Evolutionary conservation across 2,329 filamentous ascomycete species (phyloP).

Genomic region (Parafenestella ontariensis): DNA sequence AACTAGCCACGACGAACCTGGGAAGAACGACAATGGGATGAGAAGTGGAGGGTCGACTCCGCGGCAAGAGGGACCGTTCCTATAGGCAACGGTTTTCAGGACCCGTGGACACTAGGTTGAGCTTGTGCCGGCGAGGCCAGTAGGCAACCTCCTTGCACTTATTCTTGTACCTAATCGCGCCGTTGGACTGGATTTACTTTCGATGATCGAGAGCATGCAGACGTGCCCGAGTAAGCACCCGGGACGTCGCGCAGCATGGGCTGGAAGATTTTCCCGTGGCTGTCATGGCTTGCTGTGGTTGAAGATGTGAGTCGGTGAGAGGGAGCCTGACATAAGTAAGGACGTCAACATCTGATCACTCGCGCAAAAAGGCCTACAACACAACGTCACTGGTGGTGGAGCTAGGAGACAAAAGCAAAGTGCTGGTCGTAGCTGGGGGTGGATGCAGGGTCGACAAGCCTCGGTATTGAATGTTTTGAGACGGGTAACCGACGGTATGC

Average conservation of each 20-base stretch:
- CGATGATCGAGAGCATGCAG: constrained; percentile 28
- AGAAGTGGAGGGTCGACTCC: constrained; percentile 16
- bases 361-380: background rate
- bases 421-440: constrained; percentile 9
- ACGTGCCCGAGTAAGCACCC: constrained; percentile 29
- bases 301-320: constrained; percentile 30
- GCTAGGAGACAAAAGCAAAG: constrained; percentile 8
- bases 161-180: constrained; percentile 13
- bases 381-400: constrained; percentile 15
- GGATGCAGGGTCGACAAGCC: background rate
- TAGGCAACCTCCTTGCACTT: constrained; percentile 16
- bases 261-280: background rate
- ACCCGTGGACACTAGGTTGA: constrained; percentile 19
- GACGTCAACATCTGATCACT: constrained; percentile 2
- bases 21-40: too few species aligned
- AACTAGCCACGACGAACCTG: constrained; percentile 40
- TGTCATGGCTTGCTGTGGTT: background rate
- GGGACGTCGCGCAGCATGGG: constrained; percentile 2
- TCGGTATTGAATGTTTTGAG: background rate
- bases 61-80: constrained; percentile 27
- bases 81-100: constrained; percentile 34
- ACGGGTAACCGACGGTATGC: constrained; percentile 6
- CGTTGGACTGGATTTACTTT: constrained; percentile 1
- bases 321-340: constrained; percentile 12
- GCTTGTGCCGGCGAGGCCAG: constrained; percentile 30